These are phyloP conservation scores for Colletotrichum cordylinicola DNA, from an alignment of 2,329 filamentous ascomycete genomes.

Conservation along the genomic window DNA sequence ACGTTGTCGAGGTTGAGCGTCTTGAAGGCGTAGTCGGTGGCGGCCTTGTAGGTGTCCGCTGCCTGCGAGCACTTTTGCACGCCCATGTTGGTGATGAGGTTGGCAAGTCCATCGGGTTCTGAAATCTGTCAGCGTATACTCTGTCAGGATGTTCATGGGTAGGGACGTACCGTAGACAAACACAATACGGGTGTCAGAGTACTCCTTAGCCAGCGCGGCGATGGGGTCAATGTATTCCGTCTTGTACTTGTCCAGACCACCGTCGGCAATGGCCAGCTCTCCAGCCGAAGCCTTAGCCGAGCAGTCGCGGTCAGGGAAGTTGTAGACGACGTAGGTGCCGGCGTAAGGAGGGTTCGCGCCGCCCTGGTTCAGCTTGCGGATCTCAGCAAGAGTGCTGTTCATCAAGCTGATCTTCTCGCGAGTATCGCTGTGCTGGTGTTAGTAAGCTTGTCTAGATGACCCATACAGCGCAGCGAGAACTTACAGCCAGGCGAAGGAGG, in stretches of 20 bases:
- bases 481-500: conserved; percentile 36
- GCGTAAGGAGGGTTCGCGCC: conserved; percentile 27
- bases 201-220: conserved; percentile 19
- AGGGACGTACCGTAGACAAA: conserved; percentile 24
- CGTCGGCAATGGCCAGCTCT: conserved; percentile 34
- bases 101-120: conserved; percentile 40
- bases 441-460: neutral
- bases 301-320: conserved; percentile 44
- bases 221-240: conserved; percentile 36
- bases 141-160: too few relatives aligned
- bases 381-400: conserved; percentile 32
- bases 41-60: conserved; percentile 31
- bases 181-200: conserved; percentile 5
- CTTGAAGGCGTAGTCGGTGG: conserved; percentile 37
- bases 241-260: conserved; percentile 35
- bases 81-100: conserved; percentile 39
- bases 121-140: too few relatives aligned
- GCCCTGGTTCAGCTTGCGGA: conserved; percentile 24
- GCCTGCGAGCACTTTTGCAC: conserved; percentile 34
- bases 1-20: conserved; percentile 40
- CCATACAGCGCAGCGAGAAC: neutral
- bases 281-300: conserved; percentile 40
- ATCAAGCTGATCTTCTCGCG: conserved; percentile 35
- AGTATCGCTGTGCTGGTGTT: conserved; percentile 30
- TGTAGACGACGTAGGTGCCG: conserved; percentile 39